These are phyloP conservation scores for Kitagawia praeruptora DNA, from an alignment of 129 eudicot genomes.

Conservation along the genomic window DNA sequence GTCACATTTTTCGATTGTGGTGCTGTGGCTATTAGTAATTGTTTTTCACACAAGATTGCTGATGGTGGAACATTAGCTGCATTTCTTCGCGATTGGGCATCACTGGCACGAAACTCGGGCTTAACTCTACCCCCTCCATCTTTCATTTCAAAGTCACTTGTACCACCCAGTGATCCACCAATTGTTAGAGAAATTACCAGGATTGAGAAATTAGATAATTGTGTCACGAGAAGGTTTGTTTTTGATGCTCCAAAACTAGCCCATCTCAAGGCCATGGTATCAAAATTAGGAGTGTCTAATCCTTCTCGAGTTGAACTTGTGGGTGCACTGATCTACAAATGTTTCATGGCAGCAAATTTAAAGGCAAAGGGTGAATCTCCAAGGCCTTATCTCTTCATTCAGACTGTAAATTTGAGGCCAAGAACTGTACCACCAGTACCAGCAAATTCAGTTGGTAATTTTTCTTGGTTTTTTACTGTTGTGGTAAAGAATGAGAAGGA, in stretches of 20 bases:
- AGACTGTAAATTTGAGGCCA: slow-evolving; percentile 2
- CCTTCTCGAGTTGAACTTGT: slow-evolving; percentile 10
- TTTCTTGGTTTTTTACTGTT: neutral
- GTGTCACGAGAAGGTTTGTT: neutral
- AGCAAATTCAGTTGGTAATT: slow-evolving; percentile 1
- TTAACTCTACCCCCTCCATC: neutral
- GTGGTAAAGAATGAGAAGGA: neutral
- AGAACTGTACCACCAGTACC: slow-evolving; percentile 9
- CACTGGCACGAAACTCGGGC: neutral
- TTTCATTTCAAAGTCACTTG: slow-evolving; percentile 7
- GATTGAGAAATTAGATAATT: neutral
- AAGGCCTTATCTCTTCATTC: neutral
- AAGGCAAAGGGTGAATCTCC: neutral
- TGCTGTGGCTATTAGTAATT: neutral
- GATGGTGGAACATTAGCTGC: neutral
- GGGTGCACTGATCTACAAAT: slow-evolving; percentile 5
- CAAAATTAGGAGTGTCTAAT: neutral
- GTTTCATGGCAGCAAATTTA: neutral
- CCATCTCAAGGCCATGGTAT: slow-evolving; percentile 4
- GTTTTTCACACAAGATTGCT: slow-evolving; percentile 9
- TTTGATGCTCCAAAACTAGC: slow-evolving; percentile 5
- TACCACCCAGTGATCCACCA: neutral
- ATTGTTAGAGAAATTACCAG: neutral
- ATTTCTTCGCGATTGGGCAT: slow-evolving; percentile 4
- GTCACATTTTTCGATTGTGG: slow-evolving; percentile 7